Percentiles rank a stretch among this genome's conserved stretches.
Evolutionary conservation across 768 basidiomycete genomes (phyloP).

Genomic region (Suillus lakei): DNA sequence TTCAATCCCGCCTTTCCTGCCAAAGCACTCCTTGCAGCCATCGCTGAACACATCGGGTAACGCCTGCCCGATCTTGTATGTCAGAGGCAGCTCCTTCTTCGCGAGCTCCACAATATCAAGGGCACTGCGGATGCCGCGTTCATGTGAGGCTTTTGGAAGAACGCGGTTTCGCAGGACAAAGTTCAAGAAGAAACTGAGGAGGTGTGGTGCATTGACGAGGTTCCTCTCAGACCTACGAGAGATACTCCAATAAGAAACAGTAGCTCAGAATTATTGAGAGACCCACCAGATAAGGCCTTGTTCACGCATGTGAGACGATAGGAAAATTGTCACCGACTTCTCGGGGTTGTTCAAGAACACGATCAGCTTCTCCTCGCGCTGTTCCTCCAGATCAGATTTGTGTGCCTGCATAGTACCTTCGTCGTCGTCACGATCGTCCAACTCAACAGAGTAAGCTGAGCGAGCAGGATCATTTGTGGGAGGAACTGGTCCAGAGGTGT

Average conservation of each 20-base stretch:
- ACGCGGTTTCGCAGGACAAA: conserved; percentile 62
- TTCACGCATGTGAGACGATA: conserved; percentile 70
- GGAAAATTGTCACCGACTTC: conserved; percentile 59
- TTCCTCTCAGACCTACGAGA: conserved; percentile 49
- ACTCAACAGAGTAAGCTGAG: conserved; percentile 14
- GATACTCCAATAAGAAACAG: conserved; percentile 8
- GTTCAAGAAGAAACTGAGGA: conserved; percentile 62
- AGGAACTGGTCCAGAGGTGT: background rate
- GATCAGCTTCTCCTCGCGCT: conserved; percentile 48
- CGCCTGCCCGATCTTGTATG: conserved; percentile 41
- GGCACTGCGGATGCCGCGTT: conserved; percentile 51
- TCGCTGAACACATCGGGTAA: conserved; percentile 52
- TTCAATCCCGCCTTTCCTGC: conserved; percentile 47
- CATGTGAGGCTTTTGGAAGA: conserved; percentile 51
- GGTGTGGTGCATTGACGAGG: conserved; percentile 53
- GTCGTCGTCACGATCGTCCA: conserved; percentile 30
- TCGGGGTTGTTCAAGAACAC: conserved; percentile 70
- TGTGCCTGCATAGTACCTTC: conserved; percentile 43
- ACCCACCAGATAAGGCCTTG: conserved; percentile 74
- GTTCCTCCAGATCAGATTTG: conserved; percentile 35
- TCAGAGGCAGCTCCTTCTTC: conserved; percentile 47
- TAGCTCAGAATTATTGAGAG: background rate
- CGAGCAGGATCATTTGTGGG: conserved; percentile 33
- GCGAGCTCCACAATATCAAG: conserved; percentile 47
- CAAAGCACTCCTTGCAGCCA: conserved; percentile 56